phyloP scores from a whole-genome alignment of 2,329 filamentous ascomycete genomes.

The Exophiala dermatitidis region DNA sequence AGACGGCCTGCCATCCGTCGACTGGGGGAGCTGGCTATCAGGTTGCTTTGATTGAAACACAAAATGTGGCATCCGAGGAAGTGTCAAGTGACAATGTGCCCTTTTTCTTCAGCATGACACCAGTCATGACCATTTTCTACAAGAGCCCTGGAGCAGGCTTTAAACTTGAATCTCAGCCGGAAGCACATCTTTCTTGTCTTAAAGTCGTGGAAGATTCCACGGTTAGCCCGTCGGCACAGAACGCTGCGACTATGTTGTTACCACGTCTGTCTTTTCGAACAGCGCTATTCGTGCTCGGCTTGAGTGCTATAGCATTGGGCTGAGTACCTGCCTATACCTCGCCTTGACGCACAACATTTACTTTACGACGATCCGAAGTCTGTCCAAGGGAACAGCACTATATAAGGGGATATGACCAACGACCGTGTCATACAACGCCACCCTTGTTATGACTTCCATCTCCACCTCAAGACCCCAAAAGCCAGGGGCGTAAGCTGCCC shows the following conservation, averaged over 20 bases:
- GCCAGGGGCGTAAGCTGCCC: too few relatives aligned
- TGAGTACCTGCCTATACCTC: not conserved
- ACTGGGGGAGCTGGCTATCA: constrained; percentile 9
- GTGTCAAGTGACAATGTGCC: constrained; percentile 15
- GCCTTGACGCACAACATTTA: too few relatives aligned
- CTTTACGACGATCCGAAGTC: too few relatives aligned
- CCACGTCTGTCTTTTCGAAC: not conserved
- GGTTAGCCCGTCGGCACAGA: not conserved
- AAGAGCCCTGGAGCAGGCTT: not conserved
- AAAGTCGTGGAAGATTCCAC: constrained; percentile 16
- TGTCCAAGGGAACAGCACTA: too few relatives aligned
- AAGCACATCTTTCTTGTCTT: constrained; percentile 15
- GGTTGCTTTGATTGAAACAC: constrained; percentile 13
- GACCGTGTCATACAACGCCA: too few relatives aligned
- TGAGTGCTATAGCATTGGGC: not conserved
- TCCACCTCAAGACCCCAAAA: too few relatives aligned
- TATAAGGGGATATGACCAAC: too few relatives aligned
- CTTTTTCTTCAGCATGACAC: constrained; percentile 17
- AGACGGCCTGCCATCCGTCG: constrained; percentile 13
- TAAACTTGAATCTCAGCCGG: not conserved
- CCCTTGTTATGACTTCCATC: too few relatives aligned
- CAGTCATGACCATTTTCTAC: constrained; percentile 15
- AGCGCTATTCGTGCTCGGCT: not conserved
- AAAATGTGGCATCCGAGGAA: constrained; percentile 11
- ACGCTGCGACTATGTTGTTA: not conserved